These are phyloP conservation scores for Hansenula sp. DNA, from an alignment of 1,139 yeast genomes.

Conservation along the genomic window DNA sequence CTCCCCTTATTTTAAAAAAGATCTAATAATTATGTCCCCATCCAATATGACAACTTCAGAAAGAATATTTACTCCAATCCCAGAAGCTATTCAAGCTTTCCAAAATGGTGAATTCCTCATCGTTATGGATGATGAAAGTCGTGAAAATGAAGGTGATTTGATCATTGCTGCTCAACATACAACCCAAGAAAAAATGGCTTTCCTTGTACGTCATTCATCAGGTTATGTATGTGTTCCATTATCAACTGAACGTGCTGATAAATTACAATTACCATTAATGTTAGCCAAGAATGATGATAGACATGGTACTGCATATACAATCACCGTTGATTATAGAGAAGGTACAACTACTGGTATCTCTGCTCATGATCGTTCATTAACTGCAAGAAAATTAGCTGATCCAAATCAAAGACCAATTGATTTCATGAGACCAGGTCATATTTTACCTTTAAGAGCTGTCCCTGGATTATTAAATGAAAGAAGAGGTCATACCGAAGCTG, in stretches of 20 bases:
- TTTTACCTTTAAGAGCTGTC: conserved; percentile 87
- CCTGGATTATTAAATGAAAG: conserved; percentile 79
- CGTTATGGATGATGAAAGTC: conserved; percentile 92
- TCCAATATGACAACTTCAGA: no score
- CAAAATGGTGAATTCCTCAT: conserved; percentile 83
- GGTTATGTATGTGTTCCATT: conserved; percentile 95
- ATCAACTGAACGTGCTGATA: conserved; percentile 72
- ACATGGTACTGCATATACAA: conserved; percentile 96
- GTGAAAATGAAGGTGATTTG: conserved; percentile 97
- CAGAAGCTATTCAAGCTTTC: conserved; percentile 77
- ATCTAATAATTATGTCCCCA: no score
- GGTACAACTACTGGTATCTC: conserved; percentile 98
- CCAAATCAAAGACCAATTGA: conserved; percentile 51
- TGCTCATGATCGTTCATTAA: conserved; percentile 89
- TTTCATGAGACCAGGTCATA: conserved; percentile 89
- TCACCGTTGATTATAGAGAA: conserved; percentile 76
- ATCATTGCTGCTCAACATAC: conserved; percentile 83
- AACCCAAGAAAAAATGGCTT: conserved; percentile 90
- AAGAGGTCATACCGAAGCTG: conserved; percentile 98
- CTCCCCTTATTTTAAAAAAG: no score
- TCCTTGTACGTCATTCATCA: conserved; percentile 79
- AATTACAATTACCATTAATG: conserved; percentile 79
- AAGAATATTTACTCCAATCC: conserved; percentile 58
- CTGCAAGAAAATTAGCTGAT: conserved; percentile 69
- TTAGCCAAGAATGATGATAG: conserved; percentile 49